Evolutionary conservation across 176 grass and related monocot species (phyloP).

Genomic region (Oryza nivara): DNA sequence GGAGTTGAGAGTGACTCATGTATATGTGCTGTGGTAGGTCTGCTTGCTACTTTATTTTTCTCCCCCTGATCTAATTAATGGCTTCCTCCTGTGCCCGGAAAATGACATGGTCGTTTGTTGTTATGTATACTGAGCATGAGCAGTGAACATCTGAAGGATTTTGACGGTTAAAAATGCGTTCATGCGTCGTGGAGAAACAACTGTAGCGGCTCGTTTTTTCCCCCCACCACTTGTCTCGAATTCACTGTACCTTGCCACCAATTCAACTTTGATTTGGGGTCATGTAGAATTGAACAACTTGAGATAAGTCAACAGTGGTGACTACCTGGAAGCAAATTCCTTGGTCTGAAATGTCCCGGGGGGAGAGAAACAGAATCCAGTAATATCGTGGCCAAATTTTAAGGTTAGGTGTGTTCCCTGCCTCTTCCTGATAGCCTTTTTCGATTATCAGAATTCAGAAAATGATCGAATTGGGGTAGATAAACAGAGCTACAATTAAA

Average conservation of each 20-base stretch:
- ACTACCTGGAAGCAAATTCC: slow-evolving; percentile 40
- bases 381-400: slow-evolving; percentile 19
- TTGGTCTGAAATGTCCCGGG: slow-evolving; percentile 33
- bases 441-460: neutral
- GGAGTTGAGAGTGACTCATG: slow-evolving; percentile 18
- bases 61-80: slow-evolving; percentile 26
- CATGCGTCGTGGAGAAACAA: slow-evolving; percentile 8
- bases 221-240: slow-evolving; percentile 3
- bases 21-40: slow-evolving; percentile 32
- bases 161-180: slow-evolving; percentile 32
- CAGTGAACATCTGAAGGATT: neutral
- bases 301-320: slow-evolving; percentile 38
- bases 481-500: neutral
- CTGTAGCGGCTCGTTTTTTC: neutral
- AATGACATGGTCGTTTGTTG: slow-evolving; percentile 40
- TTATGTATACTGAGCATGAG: neutral
- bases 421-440: slow-evolving; percentile 18
- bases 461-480: neutral
- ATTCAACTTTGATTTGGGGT: neutral
- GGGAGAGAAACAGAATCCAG: neutral
- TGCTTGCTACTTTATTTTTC: slow-evolving; percentile 15
- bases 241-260: slow-evolving; percentile 21
- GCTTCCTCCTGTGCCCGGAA: slow-evolving; percentile 17
- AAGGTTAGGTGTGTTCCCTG: slow-evolving; percentile 45
- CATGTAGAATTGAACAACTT: slow-evolving; percentile 9